Evolutionary conservation across 305 asterid genomes (phyloP).

Genomic region (Fraxinus floribunda): DNA sequence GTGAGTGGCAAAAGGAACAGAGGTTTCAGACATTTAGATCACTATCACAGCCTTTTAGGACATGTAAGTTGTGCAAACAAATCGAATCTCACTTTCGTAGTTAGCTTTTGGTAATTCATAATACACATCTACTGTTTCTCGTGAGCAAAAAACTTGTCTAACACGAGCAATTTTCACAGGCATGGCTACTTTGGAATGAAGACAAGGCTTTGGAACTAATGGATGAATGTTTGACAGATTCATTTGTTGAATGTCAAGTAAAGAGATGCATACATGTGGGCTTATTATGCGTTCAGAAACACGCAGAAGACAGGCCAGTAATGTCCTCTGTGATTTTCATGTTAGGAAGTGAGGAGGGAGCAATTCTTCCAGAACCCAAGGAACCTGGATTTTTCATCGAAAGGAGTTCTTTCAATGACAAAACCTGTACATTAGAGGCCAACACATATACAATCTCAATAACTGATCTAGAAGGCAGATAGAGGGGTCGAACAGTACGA

Average conservation of each 20-base stretch:
- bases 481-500: neutral
- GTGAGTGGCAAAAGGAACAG: constrained; percentile 41
- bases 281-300: constrained; percentile 36
- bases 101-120: neutral
- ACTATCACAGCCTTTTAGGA: constrained; percentile 37
- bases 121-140: neutral
- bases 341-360: constrained; percentile 34
- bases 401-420: neutral
- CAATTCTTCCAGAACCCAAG: constrained; percentile 32
- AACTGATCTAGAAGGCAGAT: constrained; percentile 37
- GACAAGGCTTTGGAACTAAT: constrained; percentile 27
- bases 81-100: neutral
- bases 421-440: neutral
- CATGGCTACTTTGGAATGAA: constrained; percentile 38
- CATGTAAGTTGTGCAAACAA: constrained; percentile 29
- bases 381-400: constrained; percentile 35
- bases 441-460: constrained; percentile 20
- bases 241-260: constrained; percentile 25
- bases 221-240: constrained; percentile 23
- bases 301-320: constrained; percentile 30
- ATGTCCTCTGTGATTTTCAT: constrained; percentile 34
- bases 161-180: constrained; percentile 25
- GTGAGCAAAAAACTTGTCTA: neutral
- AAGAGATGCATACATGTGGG: constrained; percentile 39
- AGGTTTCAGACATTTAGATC: constrained; percentile 23